Conservation (phyloP, 441 rosid species). For the Rhodomyrtus psidioides region DNA sequence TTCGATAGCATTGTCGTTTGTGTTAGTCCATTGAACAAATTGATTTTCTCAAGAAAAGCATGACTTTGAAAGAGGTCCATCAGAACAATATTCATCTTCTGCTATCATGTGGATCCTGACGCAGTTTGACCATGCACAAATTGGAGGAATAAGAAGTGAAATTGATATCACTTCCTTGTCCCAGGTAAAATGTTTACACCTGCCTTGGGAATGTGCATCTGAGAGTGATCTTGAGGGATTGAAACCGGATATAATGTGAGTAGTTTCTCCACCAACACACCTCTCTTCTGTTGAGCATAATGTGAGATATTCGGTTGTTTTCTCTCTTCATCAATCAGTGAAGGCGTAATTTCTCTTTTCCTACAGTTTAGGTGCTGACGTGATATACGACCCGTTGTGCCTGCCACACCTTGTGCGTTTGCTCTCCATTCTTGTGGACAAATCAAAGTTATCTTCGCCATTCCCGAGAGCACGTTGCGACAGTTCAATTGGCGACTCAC, state of each 20-base stretch:
- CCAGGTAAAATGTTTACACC: constrained; percentile 61
- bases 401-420: constrained; percentile 61
- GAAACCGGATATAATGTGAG: constrained; percentile 64
- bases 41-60: background rate
- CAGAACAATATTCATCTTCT: background rate
- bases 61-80: background rate
- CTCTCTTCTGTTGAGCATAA: background rate
- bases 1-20: background rate
- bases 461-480: background rate
- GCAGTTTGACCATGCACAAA: background rate
- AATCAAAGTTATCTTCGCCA: constrained; percentile 4
- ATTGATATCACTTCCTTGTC: constrained; percentile 8
- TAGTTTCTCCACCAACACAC: background rate
- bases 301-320: background rate
- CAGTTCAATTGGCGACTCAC: background rate
- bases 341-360: background rate
- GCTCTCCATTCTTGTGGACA: constrained; percentile 45
- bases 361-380: constrained; percentile 72
- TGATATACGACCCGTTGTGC: constrained; percentile 68
- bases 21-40: background rate
- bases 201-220: constrained; percentile 78
- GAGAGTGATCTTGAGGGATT: constrained; percentile 34
- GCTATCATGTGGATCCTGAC: background rate
- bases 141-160: background rate
- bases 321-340: background rate